phyloP scores from a whole-genome alignment of 108 stramenopile genomes.

The Aurantiochytrium sp. region DNA sequence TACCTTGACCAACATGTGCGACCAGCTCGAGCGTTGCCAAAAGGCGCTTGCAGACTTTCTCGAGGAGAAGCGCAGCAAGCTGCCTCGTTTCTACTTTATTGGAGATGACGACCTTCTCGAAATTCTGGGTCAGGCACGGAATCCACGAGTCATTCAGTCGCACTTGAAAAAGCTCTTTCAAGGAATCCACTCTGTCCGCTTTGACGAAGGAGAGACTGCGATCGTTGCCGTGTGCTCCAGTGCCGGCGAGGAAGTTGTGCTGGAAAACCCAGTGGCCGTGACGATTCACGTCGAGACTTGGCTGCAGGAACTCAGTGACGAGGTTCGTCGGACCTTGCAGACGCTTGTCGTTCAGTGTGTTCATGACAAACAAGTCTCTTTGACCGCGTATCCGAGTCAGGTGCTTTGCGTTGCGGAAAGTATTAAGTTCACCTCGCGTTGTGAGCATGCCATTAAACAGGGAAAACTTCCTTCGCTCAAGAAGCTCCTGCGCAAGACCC shows the following conservation, averaged over 20 bases:
- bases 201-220: slow-evolving; percentile 29
- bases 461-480: slow-evolving; percentile 9
- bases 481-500: slow-evolving; percentile 23
- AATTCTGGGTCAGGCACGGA: slow-evolving; percentile 55
- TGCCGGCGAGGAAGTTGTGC: slow-evolving; percentile 42
- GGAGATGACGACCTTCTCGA: slow-evolving; percentile 63
- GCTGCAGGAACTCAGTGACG: slow-evolving; percentile 44
- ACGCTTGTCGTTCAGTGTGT: slow-evolving; percentile 36
- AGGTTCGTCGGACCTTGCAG: slow-evolving; percentile 45
- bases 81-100: slow-evolving; percentile 65
- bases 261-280: slow-evolving; percentile 40
- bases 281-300: slow-evolving; percentile 51
- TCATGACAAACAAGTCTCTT: neutral
- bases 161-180: slow-evolving; percentile 66
- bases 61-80: slow-evolving; percentile 47
- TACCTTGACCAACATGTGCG: slow-evolving; percentile 35
- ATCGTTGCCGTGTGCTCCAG: slow-evolving; percentile 37
- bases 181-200: slow-evolving; percentile 44
- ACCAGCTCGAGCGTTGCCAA: slow-evolving; percentile 61
- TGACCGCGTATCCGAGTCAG: slow-evolving; percentile 33
- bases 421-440: slow-evolving; percentile 47
- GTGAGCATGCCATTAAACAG: slow-evolving; percentile 39
- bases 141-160: slow-evolving; percentile 51
- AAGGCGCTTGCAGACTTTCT: slow-evolving; percentile 56
- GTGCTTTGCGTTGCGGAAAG: slow-evolving; percentile 48